Conservation (phyloP, 1,284 basidiomycete species). For the Ganoderma boninense region DNA sequence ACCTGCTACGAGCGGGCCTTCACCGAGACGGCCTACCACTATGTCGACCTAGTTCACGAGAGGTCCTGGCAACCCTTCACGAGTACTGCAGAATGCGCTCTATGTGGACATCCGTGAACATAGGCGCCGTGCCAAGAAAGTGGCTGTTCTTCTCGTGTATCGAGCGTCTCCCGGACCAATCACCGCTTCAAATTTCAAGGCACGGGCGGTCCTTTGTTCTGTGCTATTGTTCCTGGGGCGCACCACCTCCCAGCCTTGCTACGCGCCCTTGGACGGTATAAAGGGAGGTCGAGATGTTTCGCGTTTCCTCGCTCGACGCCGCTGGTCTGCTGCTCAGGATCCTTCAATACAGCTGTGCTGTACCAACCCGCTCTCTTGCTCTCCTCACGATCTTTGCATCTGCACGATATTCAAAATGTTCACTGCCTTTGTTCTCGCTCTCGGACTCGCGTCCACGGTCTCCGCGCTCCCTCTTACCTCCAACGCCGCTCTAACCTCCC, state of each 20-base stretch:
- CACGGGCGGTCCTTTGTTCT: background rate
- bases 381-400: background rate
- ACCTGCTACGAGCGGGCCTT: background rate
- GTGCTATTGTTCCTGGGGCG: constrained; percentile 7
- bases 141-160: background rate
- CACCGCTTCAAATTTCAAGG: background rate
- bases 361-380: constrained; percentile 7
- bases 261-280: constrained; percentile 20
- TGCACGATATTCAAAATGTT: constrained; percentile 15
- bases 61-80: background rate
- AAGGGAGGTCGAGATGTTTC: background rate
- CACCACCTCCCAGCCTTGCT: background rate
- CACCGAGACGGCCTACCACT: background rate
- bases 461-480: constrained; percentile 24
- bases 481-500: constrained; percentile 14
- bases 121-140: background rate
- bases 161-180: background rate
- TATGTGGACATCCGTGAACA: background rate
- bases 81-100: background rate
- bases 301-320: constrained; percentile 29
- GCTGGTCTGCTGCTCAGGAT: constrained; percentile 22
- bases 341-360: constrained; percentile 22
- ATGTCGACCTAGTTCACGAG: background rate
- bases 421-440: constrained; percentile 20
- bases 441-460: constrained; percentile 29